Evolutionary conservation across 2,329 filamentous ascomycete species (phyloP).

Genomic region (Magnaporthiopsis rhizophila): DNA sequence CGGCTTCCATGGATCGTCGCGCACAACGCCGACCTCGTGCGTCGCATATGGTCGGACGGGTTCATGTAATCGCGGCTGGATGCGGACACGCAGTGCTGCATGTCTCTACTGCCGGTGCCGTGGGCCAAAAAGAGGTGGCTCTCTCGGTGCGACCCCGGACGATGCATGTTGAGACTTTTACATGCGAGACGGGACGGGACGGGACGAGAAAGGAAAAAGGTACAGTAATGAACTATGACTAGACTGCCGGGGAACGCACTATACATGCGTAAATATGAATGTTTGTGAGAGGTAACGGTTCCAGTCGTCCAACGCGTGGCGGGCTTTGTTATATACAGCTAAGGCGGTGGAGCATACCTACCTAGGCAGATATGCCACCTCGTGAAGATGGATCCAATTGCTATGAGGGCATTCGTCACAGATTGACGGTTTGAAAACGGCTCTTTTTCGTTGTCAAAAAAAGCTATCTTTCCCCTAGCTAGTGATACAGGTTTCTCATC

Average conservation of each 20-base stretch:
- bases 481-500: slow-evolving; percentile 8
- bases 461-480: slow-evolving; percentile 8
- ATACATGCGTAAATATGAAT: not conserved
- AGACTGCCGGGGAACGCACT: no score
- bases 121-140: not conserved
- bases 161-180: not conserved
- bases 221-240: not conserved
- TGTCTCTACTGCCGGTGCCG: not conserved
- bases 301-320: no score
- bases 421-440: not conserved
- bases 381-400: not conserved
- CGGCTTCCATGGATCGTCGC: not conserved
- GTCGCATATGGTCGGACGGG: not conserved
- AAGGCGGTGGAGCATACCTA: not conserved
- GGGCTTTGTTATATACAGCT: no score
- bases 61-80: not conserved
- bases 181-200: not conserved
- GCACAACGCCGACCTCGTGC: not conserved
- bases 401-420: not conserved
- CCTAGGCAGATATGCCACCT: no score
- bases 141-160: not conserved
- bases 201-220: not conserved
- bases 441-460: not conserved
- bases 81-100: not conserved
- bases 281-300: no score